Evolutionary conservation across 805 yeast genomes (phyloP).

Genomic region (Monosporozyma aquatica): DNA sequence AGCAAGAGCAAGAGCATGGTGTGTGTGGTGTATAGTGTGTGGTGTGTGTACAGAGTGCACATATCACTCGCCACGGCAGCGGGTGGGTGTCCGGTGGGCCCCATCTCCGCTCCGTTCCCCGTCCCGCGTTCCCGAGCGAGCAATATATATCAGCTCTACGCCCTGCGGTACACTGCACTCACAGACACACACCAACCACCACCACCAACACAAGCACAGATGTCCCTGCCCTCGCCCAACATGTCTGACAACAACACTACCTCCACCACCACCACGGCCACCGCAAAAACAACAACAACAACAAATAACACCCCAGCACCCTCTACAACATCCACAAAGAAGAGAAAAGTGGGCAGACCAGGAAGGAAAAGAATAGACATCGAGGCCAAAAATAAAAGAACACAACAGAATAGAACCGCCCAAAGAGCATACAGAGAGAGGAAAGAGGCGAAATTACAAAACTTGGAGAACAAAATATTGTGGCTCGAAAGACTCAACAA

Average conservation of each 20-base stretch:
- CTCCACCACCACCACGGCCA: no score
- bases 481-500: constrained; percentile 63
- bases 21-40: no score
- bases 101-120: no score
- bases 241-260: no score
- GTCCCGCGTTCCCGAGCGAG: no score
- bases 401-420: constrained; percentile 98
- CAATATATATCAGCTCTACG: no score
- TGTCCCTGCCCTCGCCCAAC: not conserved
- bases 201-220: not conserved
- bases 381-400: constrained; percentile 80
- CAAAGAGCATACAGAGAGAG: constrained; percentile 95
- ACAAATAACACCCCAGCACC: not conserved
- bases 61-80: no score
- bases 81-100: no score
- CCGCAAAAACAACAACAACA: not conserved
- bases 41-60: no score
- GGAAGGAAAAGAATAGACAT: constrained; percentile 74
- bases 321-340: not conserved
- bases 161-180: no score
- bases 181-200: no score
- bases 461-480: constrained; percentile 70
- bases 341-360: constrained; percentile 39
- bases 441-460: constrained; percentile 79
- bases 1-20: no score